phyloP scores from a whole-genome alignment of 2,329 filamentous ascomycete genomes.

The Ramichloridium luteum region DNA sequence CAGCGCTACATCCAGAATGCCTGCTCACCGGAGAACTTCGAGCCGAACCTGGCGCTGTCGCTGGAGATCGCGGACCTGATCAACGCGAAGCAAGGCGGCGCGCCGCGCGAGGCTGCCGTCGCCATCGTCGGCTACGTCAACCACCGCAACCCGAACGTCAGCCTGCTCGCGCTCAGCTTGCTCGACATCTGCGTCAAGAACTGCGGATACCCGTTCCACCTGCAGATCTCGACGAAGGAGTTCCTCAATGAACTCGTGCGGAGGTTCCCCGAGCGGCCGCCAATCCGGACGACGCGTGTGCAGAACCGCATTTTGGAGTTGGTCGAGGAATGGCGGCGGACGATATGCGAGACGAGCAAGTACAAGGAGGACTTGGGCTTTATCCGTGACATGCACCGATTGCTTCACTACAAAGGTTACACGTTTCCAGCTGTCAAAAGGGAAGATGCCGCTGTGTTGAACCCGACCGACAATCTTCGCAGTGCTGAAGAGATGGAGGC shows the following conservation, averaged over 20 bases:
- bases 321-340: constrained; percentile 96
- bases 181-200: constrained; percentile 99
- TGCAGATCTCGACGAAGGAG: constrained; percentile 97
- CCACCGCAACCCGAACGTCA: constrained; percentile 91
- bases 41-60: constrained; percentile 90
- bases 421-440: constrained; percentile 82
- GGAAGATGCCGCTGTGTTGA: constrained; percentile 91
- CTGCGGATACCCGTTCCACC: constrained; percentile 96
- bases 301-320: constrained; percentile 88
- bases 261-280: constrained; percentile 86
- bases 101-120: constrained; percentile 87
- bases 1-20: constrained; percentile 94
- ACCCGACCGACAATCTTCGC: constrained; percentile 91
- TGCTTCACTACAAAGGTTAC: constrained; percentile 95
- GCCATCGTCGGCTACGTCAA: constrained; percentile 92
- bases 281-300: constrained; percentile 71
- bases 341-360: constrained; percentile 93
- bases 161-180: constrained; percentile 73
- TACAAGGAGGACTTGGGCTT: constrained; percentile 97
- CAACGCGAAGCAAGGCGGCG: constrained; percentile 92
- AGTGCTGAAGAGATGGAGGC: constrained; percentile 98
- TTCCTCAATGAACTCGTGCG: constrained; percentile 97
- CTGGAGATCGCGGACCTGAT: constrained; percentile 94
- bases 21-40: constrained; percentile 93
- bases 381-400: constrained; percentile 91